These are phyloP conservation scores for Wickerhamomyces sp. DNA, from an alignment of 1,139 yeast species.

Conservation along the genomic window DNA sequence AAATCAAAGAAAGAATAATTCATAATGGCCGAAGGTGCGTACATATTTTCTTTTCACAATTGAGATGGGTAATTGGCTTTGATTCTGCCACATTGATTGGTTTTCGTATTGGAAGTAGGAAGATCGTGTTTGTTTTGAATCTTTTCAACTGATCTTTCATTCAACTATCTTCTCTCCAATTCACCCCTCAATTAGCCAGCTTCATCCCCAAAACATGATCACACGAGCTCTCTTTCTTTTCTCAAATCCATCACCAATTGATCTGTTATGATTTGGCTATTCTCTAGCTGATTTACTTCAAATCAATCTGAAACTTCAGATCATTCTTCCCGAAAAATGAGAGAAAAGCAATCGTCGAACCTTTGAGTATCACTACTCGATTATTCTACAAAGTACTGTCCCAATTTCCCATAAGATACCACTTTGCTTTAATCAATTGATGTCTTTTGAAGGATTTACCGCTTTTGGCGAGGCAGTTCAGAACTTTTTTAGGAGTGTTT, in stretches of 20 bases:
- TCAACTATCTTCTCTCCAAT: no score
- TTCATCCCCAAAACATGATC: no score
- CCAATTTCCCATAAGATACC: background rate
- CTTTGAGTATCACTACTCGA: background rate
- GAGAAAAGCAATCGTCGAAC: no score
- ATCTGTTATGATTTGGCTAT: no score
- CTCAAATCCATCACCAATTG: no score
- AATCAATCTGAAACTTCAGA: no score
- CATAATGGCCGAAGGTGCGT: conserved; percentile 15
- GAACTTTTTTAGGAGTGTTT: background rate
- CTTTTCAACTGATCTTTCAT: no score
- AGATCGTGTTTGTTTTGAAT: no score
- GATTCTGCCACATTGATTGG: background rate
- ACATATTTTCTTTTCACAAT: background rate
- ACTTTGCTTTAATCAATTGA: background rate
- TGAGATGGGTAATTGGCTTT: background rate
- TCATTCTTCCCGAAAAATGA: no score
- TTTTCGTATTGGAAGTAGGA: background rate
- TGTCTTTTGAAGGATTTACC: background rate
- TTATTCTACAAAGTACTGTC: background rate
- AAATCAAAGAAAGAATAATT: conserved; percentile 4
- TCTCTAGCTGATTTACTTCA: no score
- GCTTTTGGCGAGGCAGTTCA: background rate
- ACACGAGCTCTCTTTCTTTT: no score
- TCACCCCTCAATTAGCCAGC: no score